Conservation (phyloP, 768 basidiomycete species). For the Termitomyces sp. region DNA sequence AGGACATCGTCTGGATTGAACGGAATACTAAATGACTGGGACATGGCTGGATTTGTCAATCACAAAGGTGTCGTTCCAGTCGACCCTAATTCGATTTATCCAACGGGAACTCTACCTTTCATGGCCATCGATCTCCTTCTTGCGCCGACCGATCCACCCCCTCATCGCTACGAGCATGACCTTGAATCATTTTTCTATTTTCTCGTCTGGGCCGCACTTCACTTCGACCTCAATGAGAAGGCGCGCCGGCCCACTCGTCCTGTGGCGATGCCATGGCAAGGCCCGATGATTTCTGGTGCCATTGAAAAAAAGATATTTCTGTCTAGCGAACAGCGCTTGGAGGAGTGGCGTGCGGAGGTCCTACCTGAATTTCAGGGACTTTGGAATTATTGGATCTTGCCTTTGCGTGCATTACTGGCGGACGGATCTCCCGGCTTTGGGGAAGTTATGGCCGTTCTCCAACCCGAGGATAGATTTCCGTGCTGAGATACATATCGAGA, state of each 20-base stretch:
- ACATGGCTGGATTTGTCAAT: constrained; percentile 1
- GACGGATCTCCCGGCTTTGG: background rate
- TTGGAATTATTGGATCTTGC: constrained; percentile 1
- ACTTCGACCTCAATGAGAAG: constrained; percentile 4
- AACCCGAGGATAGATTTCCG: background rate
- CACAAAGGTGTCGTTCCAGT: background rate
- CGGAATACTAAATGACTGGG: constrained; percentile 2
- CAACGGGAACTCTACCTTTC: constrained; percentile 3
- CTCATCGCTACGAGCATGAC: constrained; percentile 8
- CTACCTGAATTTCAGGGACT: background rate
- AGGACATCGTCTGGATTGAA: background rate
- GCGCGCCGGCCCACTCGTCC: background rate
- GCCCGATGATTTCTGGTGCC: background rate
- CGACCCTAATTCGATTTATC: background rate
- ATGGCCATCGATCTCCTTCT: constrained; percentile 2
- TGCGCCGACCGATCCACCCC: background rate
- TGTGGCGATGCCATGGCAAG: background rate
- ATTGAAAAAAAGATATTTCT: background rate
- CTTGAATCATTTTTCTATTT: constrained; percentile 13
- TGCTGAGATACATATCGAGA: background rate
- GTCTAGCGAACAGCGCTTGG: background rate
- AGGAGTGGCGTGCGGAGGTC: background rate
- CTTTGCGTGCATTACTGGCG: background rate
- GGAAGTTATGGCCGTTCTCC: background rate
- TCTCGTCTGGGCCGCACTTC: constrained; percentile 10